Conservation (phyloP, 768 basidiomycete genomes). For the Mycena latifolia region DNA sequence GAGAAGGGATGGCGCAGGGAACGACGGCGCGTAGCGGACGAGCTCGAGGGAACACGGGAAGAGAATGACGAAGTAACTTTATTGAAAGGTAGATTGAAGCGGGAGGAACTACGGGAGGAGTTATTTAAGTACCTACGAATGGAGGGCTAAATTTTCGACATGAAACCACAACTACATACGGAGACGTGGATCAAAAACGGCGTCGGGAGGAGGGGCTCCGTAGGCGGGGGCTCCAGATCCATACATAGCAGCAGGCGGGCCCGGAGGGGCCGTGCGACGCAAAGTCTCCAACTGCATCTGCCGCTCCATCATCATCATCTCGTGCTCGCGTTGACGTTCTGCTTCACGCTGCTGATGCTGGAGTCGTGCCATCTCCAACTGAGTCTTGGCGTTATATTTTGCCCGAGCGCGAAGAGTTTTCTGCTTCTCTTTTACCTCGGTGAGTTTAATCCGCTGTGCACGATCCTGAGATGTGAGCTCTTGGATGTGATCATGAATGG, state of each 20-base stretch:
- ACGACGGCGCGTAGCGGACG: background rate
- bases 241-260: background rate
- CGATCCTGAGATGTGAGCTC: background rate
- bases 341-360: conserved; percentile 14
- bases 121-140: background rate
- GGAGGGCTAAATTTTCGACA: background rate
- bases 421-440: background rate
- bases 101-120: background rate
- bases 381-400: conserved; percentile 2
- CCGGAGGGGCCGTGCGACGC: background rate
- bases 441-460: background rate
- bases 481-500: background rate
- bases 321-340: conserved; percentile 21
- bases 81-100: background rate
- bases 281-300: conserved; percentile 24
- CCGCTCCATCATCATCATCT: conserved; percentile 13
- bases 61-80: background rate
- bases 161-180: no score
- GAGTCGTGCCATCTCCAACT: conserved; percentile 25
- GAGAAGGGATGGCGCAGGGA: background rate
- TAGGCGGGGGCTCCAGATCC: background rate
- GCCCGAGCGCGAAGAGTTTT: background rate
- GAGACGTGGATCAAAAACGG: background rate
- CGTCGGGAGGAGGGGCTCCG: background rate
- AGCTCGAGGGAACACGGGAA: background rate